Conservation (phyloP, 2,329 filamentous ascomycete genomes). For the Seiridium unicorne region DNA sequence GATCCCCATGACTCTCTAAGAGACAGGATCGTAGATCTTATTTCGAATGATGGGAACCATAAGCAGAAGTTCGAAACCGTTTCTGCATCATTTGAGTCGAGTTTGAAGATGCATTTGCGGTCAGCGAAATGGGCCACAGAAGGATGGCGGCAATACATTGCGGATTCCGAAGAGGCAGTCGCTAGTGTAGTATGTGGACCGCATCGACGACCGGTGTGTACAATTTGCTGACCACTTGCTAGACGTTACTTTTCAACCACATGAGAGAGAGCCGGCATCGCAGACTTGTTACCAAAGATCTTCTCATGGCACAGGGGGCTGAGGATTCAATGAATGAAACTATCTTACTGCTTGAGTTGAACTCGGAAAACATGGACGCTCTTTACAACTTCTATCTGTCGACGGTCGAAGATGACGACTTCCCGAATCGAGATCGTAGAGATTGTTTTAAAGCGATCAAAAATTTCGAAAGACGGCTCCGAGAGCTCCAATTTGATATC, state of each 20-base stretch:
- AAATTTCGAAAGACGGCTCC: slow-evolving; percentile 20
- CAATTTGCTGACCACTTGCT: not conserved
- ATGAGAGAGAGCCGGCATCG: not conserved
- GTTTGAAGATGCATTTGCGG: not conserved
- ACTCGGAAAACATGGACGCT: slow-evolving; percentile 27
- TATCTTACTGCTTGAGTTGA: slow-evolving; percentile 30
- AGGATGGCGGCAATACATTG: not conserved
- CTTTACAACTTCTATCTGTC: slow-evolving; percentile 20
- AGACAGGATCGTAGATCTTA: not conserved
- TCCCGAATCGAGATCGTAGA: slow-evolving; percentile 10
- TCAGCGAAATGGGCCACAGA: not conserved
- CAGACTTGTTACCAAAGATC: not conserved
- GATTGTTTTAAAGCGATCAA: slow-evolving; percentile 17
- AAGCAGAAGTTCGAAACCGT: not conserved
- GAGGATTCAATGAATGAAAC: slow-evolving; percentile 32
- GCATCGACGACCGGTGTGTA: not conserved
- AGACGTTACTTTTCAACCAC: not conserved
- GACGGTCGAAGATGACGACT: slow-evolving; percentile 16
- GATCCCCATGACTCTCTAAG: not conserved
- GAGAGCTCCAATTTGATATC: slow-evolving; percentile 30
- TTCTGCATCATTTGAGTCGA: not conserved
- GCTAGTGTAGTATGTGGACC: not conserved
- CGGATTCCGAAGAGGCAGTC: not conserved
- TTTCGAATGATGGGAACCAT: not conserved
- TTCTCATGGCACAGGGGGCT: slow-evolving; percentile 23